Evolutionary conservation across 352 stramenopile genomes (phyloP).

Genomic region (Plasmopara muralis): DNA sequence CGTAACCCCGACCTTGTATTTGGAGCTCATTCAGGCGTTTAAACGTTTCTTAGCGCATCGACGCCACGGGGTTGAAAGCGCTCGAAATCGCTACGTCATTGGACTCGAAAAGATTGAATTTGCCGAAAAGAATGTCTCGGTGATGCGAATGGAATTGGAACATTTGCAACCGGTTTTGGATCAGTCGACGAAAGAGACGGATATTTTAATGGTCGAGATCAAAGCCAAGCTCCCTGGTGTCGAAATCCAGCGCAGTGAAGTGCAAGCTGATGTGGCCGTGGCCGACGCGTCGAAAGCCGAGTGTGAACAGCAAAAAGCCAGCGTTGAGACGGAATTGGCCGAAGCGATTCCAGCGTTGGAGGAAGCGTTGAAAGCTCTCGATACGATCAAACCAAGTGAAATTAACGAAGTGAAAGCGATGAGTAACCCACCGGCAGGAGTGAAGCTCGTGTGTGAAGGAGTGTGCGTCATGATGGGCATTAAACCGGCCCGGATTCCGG

Average conservation of each 20-base stretch:
- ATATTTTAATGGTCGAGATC: slow-evolving; percentile 92
- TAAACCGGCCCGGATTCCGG: slow-evolving; percentile 88
- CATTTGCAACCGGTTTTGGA: slow-evolving; percentile 91
- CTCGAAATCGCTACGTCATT: slow-evolving; percentile 84
- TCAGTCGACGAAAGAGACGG: slow-evolving; percentile 88
- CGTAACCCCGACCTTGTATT: slow-evolving; percentile 92
- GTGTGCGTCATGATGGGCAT: slow-evolving; percentile 94
- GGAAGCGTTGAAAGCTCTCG: slow-evolving; percentile 88
- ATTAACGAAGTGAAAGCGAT: slow-evolving; percentile 93
- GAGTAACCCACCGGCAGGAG: slow-evolving; percentile 87
- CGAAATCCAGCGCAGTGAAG: slow-evolving; percentile 69
- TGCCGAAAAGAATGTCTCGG: slow-evolving; percentile 88
- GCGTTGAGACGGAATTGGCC: slow-evolving; percentile 85
- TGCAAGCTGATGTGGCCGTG: slow-evolving; percentile 76
- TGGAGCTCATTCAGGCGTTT: slow-evolving; percentile 93
- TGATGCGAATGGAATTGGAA: slow-evolving; percentile 92
- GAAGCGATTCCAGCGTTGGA: slow-evolving; percentile 90
- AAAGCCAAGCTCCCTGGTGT: slow-evolving; percentile 88
- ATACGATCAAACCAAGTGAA: slow-evolving; percentile 89
- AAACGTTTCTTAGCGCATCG: slow-evolving; percentile 84
- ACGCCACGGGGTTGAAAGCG: slow-evolving; percentile 75
- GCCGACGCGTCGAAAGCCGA: slow-evolving; percentile 79
- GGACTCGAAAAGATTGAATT: slow-evolving; percentile 93
- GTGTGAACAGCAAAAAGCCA: slow-evolving; percentile 87
- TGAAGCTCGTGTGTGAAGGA: slow-evolving; percentile 91